These are phyloP conservation scores for Chaetomiaceae sp. DNA, from an alignment of 2,329 filamentous ascomycete genomes.

Conservation along the genomic window DNA sequence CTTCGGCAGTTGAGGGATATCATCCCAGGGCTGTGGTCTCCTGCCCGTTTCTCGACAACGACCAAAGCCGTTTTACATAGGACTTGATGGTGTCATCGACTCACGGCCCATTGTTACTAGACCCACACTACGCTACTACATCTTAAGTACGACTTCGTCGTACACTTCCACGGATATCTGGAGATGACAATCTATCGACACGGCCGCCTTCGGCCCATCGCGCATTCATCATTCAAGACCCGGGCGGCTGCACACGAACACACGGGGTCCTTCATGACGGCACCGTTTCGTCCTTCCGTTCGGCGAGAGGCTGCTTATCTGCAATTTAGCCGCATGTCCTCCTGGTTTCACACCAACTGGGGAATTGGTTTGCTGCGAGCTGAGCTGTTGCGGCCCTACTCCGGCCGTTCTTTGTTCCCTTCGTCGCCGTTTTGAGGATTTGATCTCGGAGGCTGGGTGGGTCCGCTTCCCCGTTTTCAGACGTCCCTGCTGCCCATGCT, in stretches of 20 bases:
- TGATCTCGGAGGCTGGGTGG: conserved; percentile 8
- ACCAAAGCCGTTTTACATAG: too few relatives aligned
- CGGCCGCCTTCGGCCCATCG: too few relatives aligned
- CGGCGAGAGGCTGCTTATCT: neutral
- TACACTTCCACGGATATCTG: too few relatives aligned
- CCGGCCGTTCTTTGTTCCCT: conserved; percentile 23
- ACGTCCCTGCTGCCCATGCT: neutral
- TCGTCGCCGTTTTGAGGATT: conserved; percentile 7
- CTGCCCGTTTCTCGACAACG: neutral
- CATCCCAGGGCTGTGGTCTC: neutral
- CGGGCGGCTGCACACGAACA: too few relatives aligned
- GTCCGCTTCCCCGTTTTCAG: neutral
- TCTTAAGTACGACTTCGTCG: too few relatives aligned
- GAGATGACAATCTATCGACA: too few relatives aligned
- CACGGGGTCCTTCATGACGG: neutral
- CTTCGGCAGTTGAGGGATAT: conserved; percentile 2
- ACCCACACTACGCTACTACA: too few relatives aligned
- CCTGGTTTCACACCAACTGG: neutral
- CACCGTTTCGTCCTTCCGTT: neutral
- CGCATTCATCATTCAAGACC: too few relatives aligned
- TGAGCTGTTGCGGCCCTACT: conserved; percentile 24
- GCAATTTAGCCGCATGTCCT: conserved; percentile 8
- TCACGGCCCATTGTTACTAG: too few relatives aligned
- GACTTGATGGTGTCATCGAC: too few relatives aligned
- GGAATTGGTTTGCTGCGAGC: conserved; percentile 6